A percentile compares a stretch with the other conserved stretches of the same genome.
Evolutionary conservation across 768 basidiomycete genomes (phyloP).

Genomic region (Naematelia aurantialba): DNA sequence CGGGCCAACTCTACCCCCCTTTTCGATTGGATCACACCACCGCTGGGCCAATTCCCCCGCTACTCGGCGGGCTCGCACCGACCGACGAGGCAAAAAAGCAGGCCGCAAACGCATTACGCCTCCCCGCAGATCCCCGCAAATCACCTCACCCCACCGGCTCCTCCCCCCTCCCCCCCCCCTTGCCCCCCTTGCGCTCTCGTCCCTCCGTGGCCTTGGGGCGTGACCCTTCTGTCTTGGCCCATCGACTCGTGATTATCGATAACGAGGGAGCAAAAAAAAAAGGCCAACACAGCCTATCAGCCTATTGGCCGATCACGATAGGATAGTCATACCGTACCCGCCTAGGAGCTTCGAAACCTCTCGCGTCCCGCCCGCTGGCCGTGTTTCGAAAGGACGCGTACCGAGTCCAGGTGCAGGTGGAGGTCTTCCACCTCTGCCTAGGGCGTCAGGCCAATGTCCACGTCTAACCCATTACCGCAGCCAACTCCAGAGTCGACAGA

Average conservation of each 20-base stretch:
- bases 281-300: neutral
- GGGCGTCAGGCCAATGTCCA: too few species aligned
- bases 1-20: neutral
- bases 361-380: neutral
- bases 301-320: neutral
- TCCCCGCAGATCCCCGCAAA: neutral
- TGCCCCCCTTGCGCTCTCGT: neutral
- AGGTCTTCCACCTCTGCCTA: constrained; percentile 6
- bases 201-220: too few species aligned
- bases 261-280: too few species aligned
- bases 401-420: constrained; percentile 3
- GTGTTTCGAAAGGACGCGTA: too few species aligned
- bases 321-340: neutral
- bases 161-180: too few species aligned
- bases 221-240: too few species aligned
- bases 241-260: too few species aligned
- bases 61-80: too few species aligned
- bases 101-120: neutral
- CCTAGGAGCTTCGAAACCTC: neutral
- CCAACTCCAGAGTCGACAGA: neutral
- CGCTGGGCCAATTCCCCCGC: too few species aligned
- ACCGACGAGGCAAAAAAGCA: too few species aligned
- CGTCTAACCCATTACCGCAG: neutral
- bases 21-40: neutral
- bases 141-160: too few species aligned